Evolutionary conservation across 2,329 filamentous ascomycete genomes (phyloP).

Genomic region (Colletotrichum sp.): DNA sequence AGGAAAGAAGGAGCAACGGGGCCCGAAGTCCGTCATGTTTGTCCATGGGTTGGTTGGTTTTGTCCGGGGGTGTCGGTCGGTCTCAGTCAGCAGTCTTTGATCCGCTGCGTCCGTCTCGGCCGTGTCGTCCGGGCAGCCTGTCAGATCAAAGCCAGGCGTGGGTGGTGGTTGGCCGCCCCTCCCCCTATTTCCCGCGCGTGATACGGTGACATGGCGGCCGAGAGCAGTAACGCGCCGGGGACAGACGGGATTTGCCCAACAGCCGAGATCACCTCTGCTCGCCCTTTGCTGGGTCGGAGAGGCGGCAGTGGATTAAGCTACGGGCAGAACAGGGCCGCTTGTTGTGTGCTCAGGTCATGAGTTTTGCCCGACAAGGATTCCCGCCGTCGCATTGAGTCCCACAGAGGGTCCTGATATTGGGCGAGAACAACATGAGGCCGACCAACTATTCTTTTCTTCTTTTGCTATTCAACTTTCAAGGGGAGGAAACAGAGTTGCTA

Average conservation of each 20-base stretch:
- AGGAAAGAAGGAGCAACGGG: background rate
- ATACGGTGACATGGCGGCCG: background rate
- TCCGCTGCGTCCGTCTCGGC: constrained; percentile 8
- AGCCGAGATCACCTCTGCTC: constrained; percentile 5
- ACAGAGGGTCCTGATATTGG: background rate
- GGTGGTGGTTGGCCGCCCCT: background rate
- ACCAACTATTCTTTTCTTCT: background rate
- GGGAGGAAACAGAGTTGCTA: background rate
- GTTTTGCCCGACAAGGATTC: background rate
- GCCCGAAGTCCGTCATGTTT: background rate
- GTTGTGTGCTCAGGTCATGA: background rate
- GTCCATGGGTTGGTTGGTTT: background rate
- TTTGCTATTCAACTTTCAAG: background rate
- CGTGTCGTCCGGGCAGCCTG: constrained; percentile 8
- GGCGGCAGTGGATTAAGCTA: background rate
- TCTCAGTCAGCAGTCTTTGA: background rate
- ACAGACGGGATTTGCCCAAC: constrained; percentile 7
- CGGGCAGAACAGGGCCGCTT: background rate
- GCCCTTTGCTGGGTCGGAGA: background rate
- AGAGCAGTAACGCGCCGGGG: constrained; percentile 5
- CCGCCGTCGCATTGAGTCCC: background rate
- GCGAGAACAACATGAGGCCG: background rate
- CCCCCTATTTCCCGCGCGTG: constrained; percentile 7
- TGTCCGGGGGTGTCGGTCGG: background rate
- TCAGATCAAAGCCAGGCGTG: background rate